Conservation (phyloP, 192 early-diverging fungal species). For the Chytriomyces hyalinus region DNA sequence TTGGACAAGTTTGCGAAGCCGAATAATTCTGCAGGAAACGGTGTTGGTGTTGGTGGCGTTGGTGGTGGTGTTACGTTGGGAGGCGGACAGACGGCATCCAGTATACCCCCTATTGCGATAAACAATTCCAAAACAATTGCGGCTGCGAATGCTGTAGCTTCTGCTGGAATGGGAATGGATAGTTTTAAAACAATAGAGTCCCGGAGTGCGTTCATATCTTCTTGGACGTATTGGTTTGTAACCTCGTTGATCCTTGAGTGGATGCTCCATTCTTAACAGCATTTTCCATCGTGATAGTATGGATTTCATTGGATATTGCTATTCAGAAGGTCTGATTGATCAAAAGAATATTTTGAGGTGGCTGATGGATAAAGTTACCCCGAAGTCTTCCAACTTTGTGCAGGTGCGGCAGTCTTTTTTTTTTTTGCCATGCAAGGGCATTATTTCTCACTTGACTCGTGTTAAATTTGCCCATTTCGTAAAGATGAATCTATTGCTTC, state of each 20-base stretch:
- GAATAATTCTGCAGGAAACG: not conserved
- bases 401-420: not conserved
- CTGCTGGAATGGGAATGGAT: not conserved
- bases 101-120: no score
- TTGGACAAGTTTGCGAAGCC: constrained; percentile 13
- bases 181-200: constrained; percentile 12
- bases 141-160: no score
- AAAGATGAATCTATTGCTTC: constrained; percentile 23
- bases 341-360: constrained; percentile 1
- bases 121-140: no score
- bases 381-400: constrained; percentile 10
- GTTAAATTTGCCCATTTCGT: not conserved
- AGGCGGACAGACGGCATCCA: no score
- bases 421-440: not conserved
- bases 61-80: not conserved
- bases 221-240: constrained; percentile 21
- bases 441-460: not conserved
- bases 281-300: not conserved
- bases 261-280: not conserved
- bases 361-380: not conserved
- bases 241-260: not conserved
- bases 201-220: constrained; percentile 9
- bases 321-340: constrained; percentile 18
- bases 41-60: not conserved
- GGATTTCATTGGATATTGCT: constrained; percentile 20